Evolutionary conservation across 306 rosid genomes (phyloP).

Genomic region (Pterocarpus macrocarpus): DNA sequence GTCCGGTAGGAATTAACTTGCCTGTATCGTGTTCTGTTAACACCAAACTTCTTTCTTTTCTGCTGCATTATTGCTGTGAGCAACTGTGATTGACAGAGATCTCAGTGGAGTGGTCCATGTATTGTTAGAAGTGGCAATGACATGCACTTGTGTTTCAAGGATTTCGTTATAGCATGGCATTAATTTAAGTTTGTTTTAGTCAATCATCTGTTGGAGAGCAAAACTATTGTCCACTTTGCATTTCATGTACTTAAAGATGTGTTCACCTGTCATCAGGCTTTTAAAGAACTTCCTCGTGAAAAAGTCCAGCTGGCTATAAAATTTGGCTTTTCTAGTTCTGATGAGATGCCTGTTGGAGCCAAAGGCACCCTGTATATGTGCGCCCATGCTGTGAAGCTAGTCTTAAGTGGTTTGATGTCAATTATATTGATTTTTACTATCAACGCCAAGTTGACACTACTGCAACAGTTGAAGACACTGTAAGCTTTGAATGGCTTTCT

Average conservation of each 20-base stretch:
- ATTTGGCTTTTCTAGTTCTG: slow-evolving; percentile 55
- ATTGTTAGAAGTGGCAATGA: too few relatives aligned
- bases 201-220: too few relatives aligned
- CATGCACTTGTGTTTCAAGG: too few relatives aligned
- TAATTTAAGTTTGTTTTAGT: too few relatives aligned
- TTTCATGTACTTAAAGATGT: background rate
- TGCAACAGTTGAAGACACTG: slow-evolving; percentile 76
- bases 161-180: too few relatives aligned
- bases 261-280: slow-evolving; percentile 56
- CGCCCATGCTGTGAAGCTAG: slow-evolving; percentile 75
- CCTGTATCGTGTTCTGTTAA: too few relatives aligned
- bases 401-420: slow-evolving; percentile 58
- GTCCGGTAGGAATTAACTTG: too few relatives aligned
- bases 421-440: slow-evolving; percentile 67
- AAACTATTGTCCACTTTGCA: too few relatives aligned
- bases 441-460: slow-evolving; percentile 66
- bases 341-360: slow-evolving; percentile 36
- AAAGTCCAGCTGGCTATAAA: slow-evolving; percentile 75
- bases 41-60: too few relatives aligned
- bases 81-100: too few relatives aligned
- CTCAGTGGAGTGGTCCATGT: too few relatives aligned
- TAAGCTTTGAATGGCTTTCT: slow-evolving; percentile 48
- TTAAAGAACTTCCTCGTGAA: slow-evolving; percentile 74
- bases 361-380: slow-evolving; percentile 70
- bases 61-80: too few relatives aligned